These are phyloP conservation scores for Melanomma pulvis-pyrius DNA, from an alignment of 495 filamentous ascomycete genomes.

Conservation along the genomic window DNA sequence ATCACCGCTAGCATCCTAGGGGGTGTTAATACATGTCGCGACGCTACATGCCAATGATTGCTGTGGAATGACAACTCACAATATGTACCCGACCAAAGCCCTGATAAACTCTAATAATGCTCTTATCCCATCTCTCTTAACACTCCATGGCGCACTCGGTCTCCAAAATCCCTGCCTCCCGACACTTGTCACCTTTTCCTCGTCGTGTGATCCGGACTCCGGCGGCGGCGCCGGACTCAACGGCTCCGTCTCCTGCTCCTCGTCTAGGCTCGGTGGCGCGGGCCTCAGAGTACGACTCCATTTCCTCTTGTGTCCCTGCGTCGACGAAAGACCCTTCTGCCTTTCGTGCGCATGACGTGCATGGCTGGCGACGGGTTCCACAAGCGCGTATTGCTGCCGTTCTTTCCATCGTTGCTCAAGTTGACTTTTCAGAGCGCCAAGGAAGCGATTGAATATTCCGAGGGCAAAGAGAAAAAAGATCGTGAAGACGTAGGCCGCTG, in stretches of 20 bases:
- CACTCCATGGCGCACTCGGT: slow-evolving; percentile 3
- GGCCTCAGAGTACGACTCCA: slow-evolving; percentile 15
- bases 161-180: slow-evolving; percentile 2
- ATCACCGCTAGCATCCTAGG: slow-evolving; percentile 23
- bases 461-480: slow-evolving; percentile 23
- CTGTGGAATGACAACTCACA: not conserved
- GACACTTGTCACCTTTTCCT: not conserved
- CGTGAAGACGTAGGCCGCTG: slow-evolving; percentile 12
- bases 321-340: not conserved
- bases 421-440: slow-evolving; percentile 18
- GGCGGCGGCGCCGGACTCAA: not conserved
- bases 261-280: not conserved
- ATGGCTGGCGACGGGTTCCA: not conserved
- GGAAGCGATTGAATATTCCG: slow-evolving; percentile 17
- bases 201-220: not conserved
- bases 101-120: slow-evolving; percentile 10
- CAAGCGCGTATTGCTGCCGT: not conserved
- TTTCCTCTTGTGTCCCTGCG: not conserved
- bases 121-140: slow-evolving; percentile 17
- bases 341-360: not conserved
- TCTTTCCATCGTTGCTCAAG: slow-evolving; percentile 18
- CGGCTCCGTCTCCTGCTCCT: slow-evolving; percentile 14
- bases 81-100: slow-evolving; percentile 19
- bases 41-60: not conserved
- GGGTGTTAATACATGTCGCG: not conserved